phyloP scores from a whole-genome alignment of 148 eudicot genomes.

The Chenopodium album region DNA sequence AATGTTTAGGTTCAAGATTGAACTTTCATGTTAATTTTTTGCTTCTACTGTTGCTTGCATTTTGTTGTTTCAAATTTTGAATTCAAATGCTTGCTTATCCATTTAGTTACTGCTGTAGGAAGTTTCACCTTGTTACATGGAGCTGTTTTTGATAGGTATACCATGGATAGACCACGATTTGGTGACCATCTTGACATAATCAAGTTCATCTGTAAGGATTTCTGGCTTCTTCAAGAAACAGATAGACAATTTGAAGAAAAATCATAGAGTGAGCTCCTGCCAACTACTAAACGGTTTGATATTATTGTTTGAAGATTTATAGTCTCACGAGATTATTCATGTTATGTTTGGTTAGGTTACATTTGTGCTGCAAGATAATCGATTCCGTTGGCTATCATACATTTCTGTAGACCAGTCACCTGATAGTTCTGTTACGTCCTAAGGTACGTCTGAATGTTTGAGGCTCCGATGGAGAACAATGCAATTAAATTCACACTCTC shows the following conservation, averaged over 20 bases:
- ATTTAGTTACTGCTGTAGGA: not conserved
- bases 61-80: not conserved
- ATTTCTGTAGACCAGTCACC: slow-evolving; percentile 61
- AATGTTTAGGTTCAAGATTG: not conserved
- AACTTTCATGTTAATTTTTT: not conserved
- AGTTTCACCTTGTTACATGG: slow-evolving; percentile 8
- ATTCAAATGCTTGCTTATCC: not conserved
- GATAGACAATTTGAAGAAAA: slow-evolving; percentile 92
- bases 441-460: slow-evolving; percentile 45
- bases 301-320: slow-evolving; percentile 2
- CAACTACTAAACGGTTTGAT: not conserved
- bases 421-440: slow-evolving; percentile 43
- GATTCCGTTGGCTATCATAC: slow-evolving; percentile 81
- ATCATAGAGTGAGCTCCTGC: slow-evolving; percentile 67
- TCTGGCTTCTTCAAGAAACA: slow-evolving; percentile 97
- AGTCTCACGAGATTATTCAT: not conserved
- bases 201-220: slow-evolving; percentile 97
- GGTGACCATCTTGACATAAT: slow-evolving; percentile 92
- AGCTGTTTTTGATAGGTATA: slow-evolving; percentile 53
- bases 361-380: slow-evolving; percentile 91
- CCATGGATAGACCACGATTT: slow-evolving; percentile 91
- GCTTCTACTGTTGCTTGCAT: not conserved
- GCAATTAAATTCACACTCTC: slow-evolving; percentile 12
- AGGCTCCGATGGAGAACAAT: slow-evolving; percentile 56
- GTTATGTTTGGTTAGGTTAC: slow-evolving; percentile 60